Evolutionary conservation across 2,329 filamentous ascomycete genomes (phyloP), one percentile per base, ranked within the genome.

Genomic region (Colletotrichum sublineola): DNA sequence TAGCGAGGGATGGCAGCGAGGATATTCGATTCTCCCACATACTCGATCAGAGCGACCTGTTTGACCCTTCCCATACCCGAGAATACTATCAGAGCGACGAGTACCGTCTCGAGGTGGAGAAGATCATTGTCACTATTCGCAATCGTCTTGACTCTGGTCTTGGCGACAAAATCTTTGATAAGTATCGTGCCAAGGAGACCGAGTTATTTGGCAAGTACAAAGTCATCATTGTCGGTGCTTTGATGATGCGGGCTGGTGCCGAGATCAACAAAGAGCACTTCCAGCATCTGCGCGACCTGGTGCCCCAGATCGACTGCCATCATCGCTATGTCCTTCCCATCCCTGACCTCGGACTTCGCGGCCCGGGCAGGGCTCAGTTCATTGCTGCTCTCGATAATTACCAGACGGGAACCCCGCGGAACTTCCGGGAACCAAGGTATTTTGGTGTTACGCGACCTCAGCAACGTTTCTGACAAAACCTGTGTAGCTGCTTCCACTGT

Each of bases 201-300:
- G 58, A 70, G 33, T 3, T n/a, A 1, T 0, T 42, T 1, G 73
- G 74, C 18, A 56, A 75, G 42, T 78, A 77, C 67, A 66, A 52
- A 3, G 52, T 77, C 55, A 67, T 75, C 44, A 18, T 79, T 11
- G 62, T 73, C 53, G 74, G 74, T 15, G 77, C 74, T 3, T 31
- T 77, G 52, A 67, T 79, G 74, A 78, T 78, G 77, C 71, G 75
- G 9, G 63, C 70, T 1, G 77, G 77, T 15, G 77, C 77, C 29
- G 64, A 62, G 40, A 75, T 79, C 63, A 56, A 68, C 33, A 64
- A 76, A 11, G 71, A 67, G n/a, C 70, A 77, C 29, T 20, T 77
- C 14, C 53, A 74, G 20, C 68, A 77, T 48, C 61, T 76, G 15
- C 74, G 68, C 2, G 73, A 74, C 31, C 61, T 76, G 29, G 73